phyloP scores from a whole-genome alignment of 192 early-diverging fungal species.

The Phlyctochytrium arcticum region DNA sequence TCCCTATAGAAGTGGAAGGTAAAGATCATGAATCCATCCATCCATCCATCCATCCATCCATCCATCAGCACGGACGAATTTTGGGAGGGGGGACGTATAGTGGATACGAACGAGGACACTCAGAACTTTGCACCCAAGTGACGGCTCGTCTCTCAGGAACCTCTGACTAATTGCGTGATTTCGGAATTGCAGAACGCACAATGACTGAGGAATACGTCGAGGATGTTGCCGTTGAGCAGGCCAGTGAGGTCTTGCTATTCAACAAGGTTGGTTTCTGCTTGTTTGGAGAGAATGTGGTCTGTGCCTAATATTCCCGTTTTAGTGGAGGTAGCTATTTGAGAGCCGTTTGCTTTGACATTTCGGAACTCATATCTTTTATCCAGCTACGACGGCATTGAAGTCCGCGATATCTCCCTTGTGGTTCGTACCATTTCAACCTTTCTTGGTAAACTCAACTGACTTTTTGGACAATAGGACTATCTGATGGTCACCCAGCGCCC shows the following conservation, averaged over 20 bases:
- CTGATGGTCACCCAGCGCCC: conserved; percentile 79
- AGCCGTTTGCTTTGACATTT: not conserved
- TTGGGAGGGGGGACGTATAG: no score
- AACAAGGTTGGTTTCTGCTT: conserved; percentile 32
- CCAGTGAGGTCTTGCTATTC: conserved; percentile 36
- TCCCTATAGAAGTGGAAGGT: not conserved
- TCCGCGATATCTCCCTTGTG: conserved; percentile 45
- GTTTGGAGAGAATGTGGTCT: not conserved
- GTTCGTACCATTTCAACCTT: conserved; percentile 14
- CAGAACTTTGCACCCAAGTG: not conserved
- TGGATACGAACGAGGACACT: not conserved
- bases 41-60: conserved; percentile 11
- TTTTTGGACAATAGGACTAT: conserved; percentile 63
- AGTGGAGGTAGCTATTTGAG: conserved; percentile 13
- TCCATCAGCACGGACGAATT: not conserved
- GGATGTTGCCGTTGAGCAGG: conserved; percentile 27
- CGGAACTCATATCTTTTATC: not conserved
- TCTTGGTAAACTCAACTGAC: no score
- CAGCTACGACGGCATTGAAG: conserved; percentile 48
- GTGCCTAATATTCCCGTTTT: not conserved
- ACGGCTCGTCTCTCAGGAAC: not conserved
- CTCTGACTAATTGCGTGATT: not conserved
- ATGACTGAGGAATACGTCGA: conserved; percentile 25
- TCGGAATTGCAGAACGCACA: not conserved
- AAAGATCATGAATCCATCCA: conserved; percentile 4